phyloP scores from a whole-genome alignment of 1,284 basidiomycete genomes.

The Tremellales sp. region DNA sequence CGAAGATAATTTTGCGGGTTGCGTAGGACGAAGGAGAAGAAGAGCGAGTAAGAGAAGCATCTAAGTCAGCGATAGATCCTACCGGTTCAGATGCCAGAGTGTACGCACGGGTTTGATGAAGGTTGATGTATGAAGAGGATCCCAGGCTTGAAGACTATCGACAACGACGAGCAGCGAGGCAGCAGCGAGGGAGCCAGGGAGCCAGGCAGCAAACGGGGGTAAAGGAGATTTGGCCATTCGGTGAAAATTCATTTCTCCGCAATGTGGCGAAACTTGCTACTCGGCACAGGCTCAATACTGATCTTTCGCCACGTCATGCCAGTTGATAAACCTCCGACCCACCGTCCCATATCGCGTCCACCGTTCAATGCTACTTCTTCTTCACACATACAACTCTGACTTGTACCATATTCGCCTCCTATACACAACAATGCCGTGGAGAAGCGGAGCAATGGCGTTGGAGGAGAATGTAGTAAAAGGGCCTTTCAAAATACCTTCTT shows the following conservation, averaged over 20 bases:
- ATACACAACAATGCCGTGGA: conserved; percentile 7
- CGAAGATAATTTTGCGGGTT: background rate
- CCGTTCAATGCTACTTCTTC: conserved; percentile 7
- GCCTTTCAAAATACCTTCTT: conserved; percentile 39
- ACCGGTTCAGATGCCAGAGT: too few relatives aligned
- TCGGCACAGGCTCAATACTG: background rate
- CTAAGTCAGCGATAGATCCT: background rate
- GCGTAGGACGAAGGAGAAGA: background rate
- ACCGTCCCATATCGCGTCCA: background rate
- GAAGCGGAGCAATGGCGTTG: conserved; percentile 28
- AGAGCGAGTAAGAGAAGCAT: background rate
- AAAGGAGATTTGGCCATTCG: too few relatives aligned
- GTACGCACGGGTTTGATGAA: too few relatives aligned
- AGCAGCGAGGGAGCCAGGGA: background rate
- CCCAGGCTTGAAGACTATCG: too few relatives aligned
- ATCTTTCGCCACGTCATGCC: background rate
- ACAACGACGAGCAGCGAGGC: conserved; percentile 1
- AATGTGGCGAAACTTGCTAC: conserved; percentile 15
- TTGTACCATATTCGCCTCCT: conserved; percentile 22
- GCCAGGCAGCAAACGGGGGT: background rate
- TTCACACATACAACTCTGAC: conserved; percentile 23
- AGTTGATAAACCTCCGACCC: background rate
- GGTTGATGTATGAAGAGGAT: too few relatives aligned
- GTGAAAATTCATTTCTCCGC: too few relatives aligned
- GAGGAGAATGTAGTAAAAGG: conserved; percentile 20